Evolutionary conservation across 2,329 filamentous ascomycete genomes (phyloP).

Genomic region (Botrytis medusae): DNA sequence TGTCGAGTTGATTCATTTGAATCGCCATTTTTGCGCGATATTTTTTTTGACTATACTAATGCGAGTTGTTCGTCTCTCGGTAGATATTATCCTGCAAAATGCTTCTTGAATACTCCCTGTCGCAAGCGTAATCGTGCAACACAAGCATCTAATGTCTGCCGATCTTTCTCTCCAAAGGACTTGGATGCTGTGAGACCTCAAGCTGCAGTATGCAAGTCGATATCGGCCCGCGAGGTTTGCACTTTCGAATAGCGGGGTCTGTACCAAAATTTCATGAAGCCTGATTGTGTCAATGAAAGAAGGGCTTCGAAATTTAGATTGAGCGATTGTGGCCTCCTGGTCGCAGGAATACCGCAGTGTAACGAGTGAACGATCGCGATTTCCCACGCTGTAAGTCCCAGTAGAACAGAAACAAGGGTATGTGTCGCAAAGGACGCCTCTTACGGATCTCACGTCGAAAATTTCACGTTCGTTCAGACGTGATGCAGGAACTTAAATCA

Average conservation of each 20-base stretch:
- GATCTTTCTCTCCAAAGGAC: slow-evolving; percentile 3
- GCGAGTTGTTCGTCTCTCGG: neutral
- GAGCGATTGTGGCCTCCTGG: neutral
- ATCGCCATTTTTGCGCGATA: neutral
- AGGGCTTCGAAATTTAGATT: neutral
- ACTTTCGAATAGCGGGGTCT: neutral
- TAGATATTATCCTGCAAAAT: neutral
- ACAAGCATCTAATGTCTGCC: neutral
- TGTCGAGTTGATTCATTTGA: neutral
- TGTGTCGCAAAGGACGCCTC: neutral
- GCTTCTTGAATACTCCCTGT: slow-evolving; percentile 10
- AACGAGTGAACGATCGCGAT: neutral
- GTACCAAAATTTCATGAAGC: neutral
- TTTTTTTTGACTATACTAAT: neutral
- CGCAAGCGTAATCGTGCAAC: neutral
- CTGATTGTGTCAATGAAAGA: neutral
- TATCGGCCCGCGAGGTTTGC: slow-evolving; percentile 9
- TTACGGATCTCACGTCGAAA: neutral
- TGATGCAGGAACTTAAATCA: neutral
- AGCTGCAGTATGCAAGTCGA: neutral
- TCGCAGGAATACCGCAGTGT: neutral
- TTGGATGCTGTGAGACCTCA: slow-evolving; percentile 10
- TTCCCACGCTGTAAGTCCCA: neutral
- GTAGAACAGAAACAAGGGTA: neutral
- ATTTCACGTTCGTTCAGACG: neutral